Conservation (phyloP, 2,329 filamentous ascomycete species). For the Diaporthe vexans region DNA sequence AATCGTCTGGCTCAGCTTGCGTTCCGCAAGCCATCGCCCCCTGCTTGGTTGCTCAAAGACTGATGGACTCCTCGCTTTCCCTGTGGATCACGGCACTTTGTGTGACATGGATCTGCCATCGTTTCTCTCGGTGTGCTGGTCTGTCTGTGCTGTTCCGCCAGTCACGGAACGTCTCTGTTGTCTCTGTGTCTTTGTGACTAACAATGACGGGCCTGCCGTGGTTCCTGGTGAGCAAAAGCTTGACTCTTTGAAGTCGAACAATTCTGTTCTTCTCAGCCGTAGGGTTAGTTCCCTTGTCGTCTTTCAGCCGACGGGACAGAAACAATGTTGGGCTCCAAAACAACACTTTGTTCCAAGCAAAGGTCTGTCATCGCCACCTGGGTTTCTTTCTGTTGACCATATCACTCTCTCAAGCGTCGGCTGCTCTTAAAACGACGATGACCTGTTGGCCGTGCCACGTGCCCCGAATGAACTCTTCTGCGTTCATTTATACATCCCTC, state of each 20-base stretch:
- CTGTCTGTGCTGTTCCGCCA: background rate
- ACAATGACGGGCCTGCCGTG: conserved; percentile 6
- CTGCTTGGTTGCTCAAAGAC: background rate
- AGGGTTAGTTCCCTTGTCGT: background rate
- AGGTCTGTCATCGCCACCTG: background rate
- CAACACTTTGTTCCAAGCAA: conserved; percentile 1
- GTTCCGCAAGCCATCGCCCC: background rate
- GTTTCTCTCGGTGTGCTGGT: background rate
- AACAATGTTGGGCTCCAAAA: conserved; percentile 11
- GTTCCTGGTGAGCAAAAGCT: background rate
- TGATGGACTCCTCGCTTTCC: too few species aligned
- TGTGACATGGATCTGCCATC: too few species aligned
- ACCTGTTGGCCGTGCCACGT: background rate
- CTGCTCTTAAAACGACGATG: background rate
- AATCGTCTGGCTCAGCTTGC: conserved; percentile 33
- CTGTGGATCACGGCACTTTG: background rate
- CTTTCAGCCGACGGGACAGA: background rate
- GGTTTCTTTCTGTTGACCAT: background rate
- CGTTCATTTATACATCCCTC: background rate
- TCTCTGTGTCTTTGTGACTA: conserved; percentile 6
- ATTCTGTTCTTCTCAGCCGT: background rate
- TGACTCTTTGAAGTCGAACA: background rate
- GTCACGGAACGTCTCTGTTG: background rate
- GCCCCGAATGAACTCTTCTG: background rate
- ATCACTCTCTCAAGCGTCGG: too few species aligned